Base-by-base conservation (phyloP, 306 rosid genomes). In the Cyamopsis tetragonoloba region DNA sequence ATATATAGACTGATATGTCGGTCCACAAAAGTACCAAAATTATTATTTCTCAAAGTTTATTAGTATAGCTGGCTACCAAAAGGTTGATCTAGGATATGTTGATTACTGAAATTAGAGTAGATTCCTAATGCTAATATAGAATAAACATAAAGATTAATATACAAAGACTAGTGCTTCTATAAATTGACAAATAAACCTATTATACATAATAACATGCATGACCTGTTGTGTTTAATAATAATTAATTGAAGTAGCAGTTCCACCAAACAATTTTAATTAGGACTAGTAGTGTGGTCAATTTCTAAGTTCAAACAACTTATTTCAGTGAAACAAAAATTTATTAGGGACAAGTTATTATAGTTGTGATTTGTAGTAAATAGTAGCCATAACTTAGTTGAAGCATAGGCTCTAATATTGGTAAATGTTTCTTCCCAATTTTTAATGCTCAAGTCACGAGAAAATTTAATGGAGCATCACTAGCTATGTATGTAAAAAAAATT, bases 81-180 rank as follows among this genome's bases (percentile, higher is more conserved):
- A 59, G 35, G 63, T 65, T 65, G 34, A 71, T 66, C 47, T 41
- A 77, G 57, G 15, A 71, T 47, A 55, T 37, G 39, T 71, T n/a
- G n/a, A n/a, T 24, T 50, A 24, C 71, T 49, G 57, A 50, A 42
- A 65, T 70, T 42, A 71, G 49, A 32, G 39, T 8, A 69, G 50
- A 51, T 51, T 42, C 62, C 43, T 72, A 18, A n/a, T n/a, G n/a
- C n/a, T n/a, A n/a, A n/a, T n/a, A 27, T 59, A 30, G 57, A 59
- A 68, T 68, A 49, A 66, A 7, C 56, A 57, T 37, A n/a, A n/a
- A n/a, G n/a, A n/a, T n/a, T n/a, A n/a, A n/a, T n/a, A n/a, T 57
- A 23, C 15, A 22, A 1, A 18, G 55, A 67, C 39, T 47, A 20
- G 17, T 63, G 67, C 46, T 54, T 2, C 18, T 27, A 27, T n/a